Evolutionary conservation across 495 filamentous ascomycete genomes (phyloP).

Genomic region (Corynascus novoguineensis): DNA sequence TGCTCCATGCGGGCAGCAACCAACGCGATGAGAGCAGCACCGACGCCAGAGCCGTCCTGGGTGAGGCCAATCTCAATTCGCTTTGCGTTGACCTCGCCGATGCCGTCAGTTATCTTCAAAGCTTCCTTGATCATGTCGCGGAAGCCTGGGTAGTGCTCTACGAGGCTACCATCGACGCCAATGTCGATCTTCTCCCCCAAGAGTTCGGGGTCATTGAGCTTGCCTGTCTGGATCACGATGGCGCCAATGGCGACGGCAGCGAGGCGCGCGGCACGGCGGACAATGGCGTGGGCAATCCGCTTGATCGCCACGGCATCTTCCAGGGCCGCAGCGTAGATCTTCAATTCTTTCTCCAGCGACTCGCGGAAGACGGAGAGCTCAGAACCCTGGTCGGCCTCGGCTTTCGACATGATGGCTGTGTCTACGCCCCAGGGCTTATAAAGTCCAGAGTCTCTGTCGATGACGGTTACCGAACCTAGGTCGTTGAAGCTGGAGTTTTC

Average conservation of each 20-base stretch:
- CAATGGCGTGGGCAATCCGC: slow-evolving; percentile 73
- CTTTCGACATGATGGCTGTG: slow-evolving; percentile 75
- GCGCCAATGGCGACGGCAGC: slow-evolving; percentile 80
- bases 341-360: slow-evolving; percentile 67
- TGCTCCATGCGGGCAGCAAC: slow-evolving; percentile 54
- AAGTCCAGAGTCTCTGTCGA: slow-evolving; percentile 59
- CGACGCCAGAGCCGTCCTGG: slow-evolving; percentile 89
- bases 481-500: slow-evolving; percentile 60
- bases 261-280: slow-evolving; percentile 81
- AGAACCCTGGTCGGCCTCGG: slow-evolving; percentile 64
- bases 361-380: slow-evolving; percentile 62
- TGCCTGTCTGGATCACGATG: slow-evolving; percentile 67
- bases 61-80: slow-evolving; percentile 86
- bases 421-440: slow-evolving; percentile 84
- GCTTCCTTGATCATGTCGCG: slow-evolving; percentile 70
- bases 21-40: slow-evolving; percentile 84
- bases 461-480: slow-evolving; percentile 58
- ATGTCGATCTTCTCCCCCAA: slow-evolving; percentile 69
- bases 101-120: slow-evolving; percentile 60
- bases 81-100: slow-evolving; percentile 68
- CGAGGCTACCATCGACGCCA: slow-evolving; percentile 83
- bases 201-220: slow-evolving; percentile 44
- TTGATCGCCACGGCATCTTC: slow-evolving; percentile 83
- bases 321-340: slow-evolving; percentile 60
- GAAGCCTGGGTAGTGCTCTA: slow-evolving; percentile 90